These are phyloP conservation scores for Chlorophyllum brunneum DNA, from an alignment of 768 basidiomycete species.

Conservation along the genomic window DNA sequence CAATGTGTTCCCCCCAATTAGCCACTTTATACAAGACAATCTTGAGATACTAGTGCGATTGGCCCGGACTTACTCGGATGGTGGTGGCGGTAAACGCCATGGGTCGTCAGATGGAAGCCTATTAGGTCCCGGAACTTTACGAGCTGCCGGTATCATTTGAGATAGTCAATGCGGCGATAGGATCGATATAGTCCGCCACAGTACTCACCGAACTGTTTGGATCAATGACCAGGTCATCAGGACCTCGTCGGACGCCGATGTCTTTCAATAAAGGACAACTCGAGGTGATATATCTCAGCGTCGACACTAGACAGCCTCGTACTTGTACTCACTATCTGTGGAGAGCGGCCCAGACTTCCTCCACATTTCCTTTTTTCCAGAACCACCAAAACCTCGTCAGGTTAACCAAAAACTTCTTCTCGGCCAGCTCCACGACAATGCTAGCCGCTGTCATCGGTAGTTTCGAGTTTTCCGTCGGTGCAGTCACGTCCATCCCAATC, in stretches of 20 bases:
- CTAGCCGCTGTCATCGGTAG: neutral
- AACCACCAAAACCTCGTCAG: slow-evolving; percentile 4
- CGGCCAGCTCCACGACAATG: neutral
- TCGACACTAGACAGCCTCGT: too few species aligned
- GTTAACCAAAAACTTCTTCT: neutral
- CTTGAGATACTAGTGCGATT: too few species aligned
- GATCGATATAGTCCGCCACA: neutral
- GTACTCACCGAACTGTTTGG: neutral
- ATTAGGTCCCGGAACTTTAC: neutral
- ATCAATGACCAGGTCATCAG: neutral
- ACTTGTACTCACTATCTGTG: neutral
- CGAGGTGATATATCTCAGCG: too few species aligned
- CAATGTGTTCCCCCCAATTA: too few species aligned
- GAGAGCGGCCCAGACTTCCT: slow-evolving; percentile 6
- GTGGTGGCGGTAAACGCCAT: neutral
- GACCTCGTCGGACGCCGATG: slow-evolving; percentile 3
- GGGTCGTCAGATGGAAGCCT: slow-evolving; percentile 1
- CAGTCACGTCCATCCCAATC: neutral
- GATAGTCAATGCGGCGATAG: neutral
- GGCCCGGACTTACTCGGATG: slow-evolving; percentile 1
- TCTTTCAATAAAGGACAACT: slow-evolving; percentile 6
- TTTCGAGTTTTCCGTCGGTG: too few species aligned
- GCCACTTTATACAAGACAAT: neutral
- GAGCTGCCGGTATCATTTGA: neutral
- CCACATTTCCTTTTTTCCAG: slow-evolving; percentile 17